A percentile compares a stretch with the other conserved stretches of the same genome.
Evolutionary conservation across 805 yeast genomes (phyloP).

Genomic region (Candida hungchunana): DNA sequence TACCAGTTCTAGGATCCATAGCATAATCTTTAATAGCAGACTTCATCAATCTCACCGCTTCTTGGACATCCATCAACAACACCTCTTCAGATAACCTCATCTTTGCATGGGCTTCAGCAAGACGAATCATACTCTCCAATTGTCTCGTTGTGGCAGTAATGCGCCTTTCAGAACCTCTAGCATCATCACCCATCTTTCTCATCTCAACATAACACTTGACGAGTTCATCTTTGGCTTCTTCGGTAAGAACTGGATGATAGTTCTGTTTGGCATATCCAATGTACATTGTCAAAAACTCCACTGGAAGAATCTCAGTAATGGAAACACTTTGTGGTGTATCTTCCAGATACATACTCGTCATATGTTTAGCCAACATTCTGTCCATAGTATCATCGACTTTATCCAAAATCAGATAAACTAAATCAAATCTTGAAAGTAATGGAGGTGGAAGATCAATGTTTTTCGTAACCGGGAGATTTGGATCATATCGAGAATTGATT

Average conservation of each 20-base stretch:
- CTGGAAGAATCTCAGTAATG: constrained; percentile 65
- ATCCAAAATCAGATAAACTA: constrained; percentile 88
- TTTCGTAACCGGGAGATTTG: constrained; percentile 89
- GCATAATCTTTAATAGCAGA: constrained; percentile 97
- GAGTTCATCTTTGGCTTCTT: constrained; percentile 76
- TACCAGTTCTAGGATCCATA: constrained; percentile 94
- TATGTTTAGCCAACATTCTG: constrained; percentile 81
- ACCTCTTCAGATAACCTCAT: constrained; percentile 78
- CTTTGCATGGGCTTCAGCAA: constrained; percentile 95
- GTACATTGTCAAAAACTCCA: constrained; percentile 82
- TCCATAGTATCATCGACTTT: constrained; percentile 85
- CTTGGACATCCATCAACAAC: constrained; percentile 77
- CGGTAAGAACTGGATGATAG: constrained; percentile 72
- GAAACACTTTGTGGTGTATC: constrained; percentile 77
- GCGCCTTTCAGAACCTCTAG: constrained; percentile 78
- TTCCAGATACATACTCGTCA: constrained; percentile 88
- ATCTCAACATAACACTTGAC: constrained; percentile 87
- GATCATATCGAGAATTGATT: constrained; percentile 91
- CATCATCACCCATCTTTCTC: constrained; percentile 92
- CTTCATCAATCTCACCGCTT: constrained; percentile 88
- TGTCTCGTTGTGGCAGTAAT: constrained; percentile 98
- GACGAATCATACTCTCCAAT: constrained; percentile 90
- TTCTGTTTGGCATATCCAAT: constrained; percentile 93
- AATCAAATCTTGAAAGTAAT: constrained; percentile 86
- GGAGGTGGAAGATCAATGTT: constrained; percentile 98